These are phyloP conservation scores for Cicer bijugum DNA, from an alignment of 306 rosid genomes.

Conservation along the genomic window DNA sequence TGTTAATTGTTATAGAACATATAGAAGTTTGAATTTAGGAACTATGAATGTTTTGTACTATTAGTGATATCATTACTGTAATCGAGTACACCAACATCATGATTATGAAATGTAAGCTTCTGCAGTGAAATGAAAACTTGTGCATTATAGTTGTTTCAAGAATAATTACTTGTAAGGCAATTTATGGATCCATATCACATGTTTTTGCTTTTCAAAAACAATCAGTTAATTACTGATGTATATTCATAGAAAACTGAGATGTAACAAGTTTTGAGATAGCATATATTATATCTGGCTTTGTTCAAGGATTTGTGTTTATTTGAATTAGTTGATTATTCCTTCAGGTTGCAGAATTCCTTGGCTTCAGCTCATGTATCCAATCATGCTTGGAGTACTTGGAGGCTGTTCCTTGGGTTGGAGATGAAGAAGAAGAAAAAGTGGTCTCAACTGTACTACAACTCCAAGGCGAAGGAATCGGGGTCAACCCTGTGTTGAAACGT, in stretches of 20 bases:
- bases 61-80: constrained; percentile 11
- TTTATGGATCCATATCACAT: constrained; percentile 1
- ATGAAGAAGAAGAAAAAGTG: constrained; percentile 94
- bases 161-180: not conserved
- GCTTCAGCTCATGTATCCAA: constrained; percentile 77
- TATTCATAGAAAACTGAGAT: not conserved
- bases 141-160: constrained; percentile 36
- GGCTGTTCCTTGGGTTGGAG: constrained; percentile 98
- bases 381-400: constrained; percentile 91
- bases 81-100: not conserved
- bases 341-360: constrained; percentile 86
- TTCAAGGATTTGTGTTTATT: not conserved
- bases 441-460: constrained; percentile 77
- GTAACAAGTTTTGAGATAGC: not conserved
- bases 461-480: constrained; percentile 80
- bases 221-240: not conserved
- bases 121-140: constrained; percentile 7
- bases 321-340: constrained; percentile 27
- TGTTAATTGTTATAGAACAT: not conserved
- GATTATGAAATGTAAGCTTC: constrained; percentile 19
- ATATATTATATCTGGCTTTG: constrained; percentile 29
- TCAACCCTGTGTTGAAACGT: constrained; percentile 86
- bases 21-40: not conserved
- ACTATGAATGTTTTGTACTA: not conserved
- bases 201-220: not conserved